Evolutionary conservation across 2,329 filamentous ascomycete genomes (phyloP).

Genomic region (Colletotrichum sp.): DNA sequence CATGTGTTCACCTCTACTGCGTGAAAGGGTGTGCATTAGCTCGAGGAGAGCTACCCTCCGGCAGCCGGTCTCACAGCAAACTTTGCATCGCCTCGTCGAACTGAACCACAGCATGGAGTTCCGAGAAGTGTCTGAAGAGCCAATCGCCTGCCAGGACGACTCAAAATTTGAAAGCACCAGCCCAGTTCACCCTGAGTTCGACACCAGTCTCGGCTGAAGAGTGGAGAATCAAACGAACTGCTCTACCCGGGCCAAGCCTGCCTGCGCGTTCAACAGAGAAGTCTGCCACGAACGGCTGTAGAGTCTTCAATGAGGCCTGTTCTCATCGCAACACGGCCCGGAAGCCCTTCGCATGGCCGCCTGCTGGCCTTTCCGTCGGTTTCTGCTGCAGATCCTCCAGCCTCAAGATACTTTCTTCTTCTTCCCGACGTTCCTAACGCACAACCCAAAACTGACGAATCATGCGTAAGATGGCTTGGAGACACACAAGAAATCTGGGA

Average conservation of each 20-base stretch:
- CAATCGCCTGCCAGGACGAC: neutral
- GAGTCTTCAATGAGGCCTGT: neutral
- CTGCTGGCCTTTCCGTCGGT: neutral
- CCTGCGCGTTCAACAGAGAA: neutral
- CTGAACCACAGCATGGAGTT: neutral
- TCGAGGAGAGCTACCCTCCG: neutral
- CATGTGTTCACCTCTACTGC: slow-evolving; percentile 16
- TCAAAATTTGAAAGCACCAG: neutral
- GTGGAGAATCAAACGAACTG: neutral
- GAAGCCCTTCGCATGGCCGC: neutral
- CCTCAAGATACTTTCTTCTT: neutral
- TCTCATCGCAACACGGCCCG: neutral
- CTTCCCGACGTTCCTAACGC: neutral
- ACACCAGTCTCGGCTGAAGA: neutral
- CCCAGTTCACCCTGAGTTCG: neutral
- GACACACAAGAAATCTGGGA: neutral
- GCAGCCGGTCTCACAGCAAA: slow-evolving; percentile 16
- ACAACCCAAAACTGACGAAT: neutral
- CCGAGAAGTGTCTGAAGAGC: neutral
- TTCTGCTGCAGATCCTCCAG: neutral
- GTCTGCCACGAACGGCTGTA: neutral
- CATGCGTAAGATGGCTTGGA: neutral
- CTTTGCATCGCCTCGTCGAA: neutral
- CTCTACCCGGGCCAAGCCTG: neutral
- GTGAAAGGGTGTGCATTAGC: neutral